These are phyloP conservation scores for Lactarius hengduanensis DNA, from an alignment of 768 basidiomycete genomes.

Conservation along the genomic window DNA sequence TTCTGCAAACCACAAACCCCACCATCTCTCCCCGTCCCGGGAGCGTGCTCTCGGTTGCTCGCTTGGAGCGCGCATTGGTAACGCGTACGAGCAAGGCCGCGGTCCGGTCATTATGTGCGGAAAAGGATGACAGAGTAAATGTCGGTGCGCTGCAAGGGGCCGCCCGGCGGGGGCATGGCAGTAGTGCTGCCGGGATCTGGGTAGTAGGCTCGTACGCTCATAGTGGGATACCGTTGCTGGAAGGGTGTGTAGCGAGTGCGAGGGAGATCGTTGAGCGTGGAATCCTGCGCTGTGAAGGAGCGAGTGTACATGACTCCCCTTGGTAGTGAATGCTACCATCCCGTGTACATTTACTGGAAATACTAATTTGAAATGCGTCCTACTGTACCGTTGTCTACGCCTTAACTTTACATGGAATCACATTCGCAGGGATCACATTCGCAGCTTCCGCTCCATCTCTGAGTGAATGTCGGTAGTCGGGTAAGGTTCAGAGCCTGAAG, in stretches of 20 bases:
- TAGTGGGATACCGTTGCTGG: conserved; percentile 71
- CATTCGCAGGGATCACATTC: conserved; percentile 41
- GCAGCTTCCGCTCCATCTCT: conserved; percentile 50
- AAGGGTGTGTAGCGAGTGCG: conserved; percentile 79
- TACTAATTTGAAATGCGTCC: neutral
- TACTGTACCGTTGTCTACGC: neutral
- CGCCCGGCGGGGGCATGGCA: conserved; percentile 34
- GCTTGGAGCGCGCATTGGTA: conserved; percentile 62
- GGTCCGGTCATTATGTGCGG: conserved; percentile 43
- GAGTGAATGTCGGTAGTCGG: conserved; percentile 44
- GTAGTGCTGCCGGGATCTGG: conserved; percentile 53
- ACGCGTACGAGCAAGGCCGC: conserved; percentile 51
- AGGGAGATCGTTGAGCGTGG: conserved; percentile 46
- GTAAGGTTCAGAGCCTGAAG: conserved; percentile 35
- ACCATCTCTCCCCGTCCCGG: conserved; percentile 50
- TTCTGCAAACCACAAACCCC: conserved; percentile 78
- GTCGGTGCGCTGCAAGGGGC: conserved; percentile 56
- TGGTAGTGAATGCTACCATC: conserved; percentile 18
- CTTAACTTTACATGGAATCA: conserved; percentile 24
- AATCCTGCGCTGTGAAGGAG: conserved; percentile 30
- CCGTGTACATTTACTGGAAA: neutral
- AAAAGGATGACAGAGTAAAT: conserved; percentile 29
- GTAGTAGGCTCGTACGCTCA: conserved; percentile 72
- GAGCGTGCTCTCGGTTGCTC: conserved; percentile 54
- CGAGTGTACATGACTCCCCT: conserved; percentile 17